phyloP scores from a whole-genome alignment of 139 green algal genomes.

The Tetradesmus lagerheimii region DNA sequence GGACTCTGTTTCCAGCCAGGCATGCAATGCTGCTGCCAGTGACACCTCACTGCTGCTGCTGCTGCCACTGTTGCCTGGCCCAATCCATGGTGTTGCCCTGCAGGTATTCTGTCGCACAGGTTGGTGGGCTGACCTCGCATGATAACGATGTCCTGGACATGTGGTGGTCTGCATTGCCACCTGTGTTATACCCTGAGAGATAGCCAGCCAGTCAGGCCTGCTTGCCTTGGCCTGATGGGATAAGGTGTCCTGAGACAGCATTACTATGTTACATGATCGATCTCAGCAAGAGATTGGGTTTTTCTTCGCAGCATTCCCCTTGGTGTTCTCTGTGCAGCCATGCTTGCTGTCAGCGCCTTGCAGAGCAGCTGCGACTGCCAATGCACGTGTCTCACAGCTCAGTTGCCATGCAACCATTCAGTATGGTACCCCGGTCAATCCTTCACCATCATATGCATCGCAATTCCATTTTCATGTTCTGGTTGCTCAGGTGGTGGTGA shows the following conservation, averaged over 20 bases:
- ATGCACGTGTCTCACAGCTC: too few relatives aligned
- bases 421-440: too few relatives aligned
- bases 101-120: constrained; percentile 2
- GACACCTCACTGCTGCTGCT: background rate
- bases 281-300: too few relatives aligned
- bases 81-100: background rate
- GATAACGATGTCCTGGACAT: background rate
- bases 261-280: background rate
- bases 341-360: too few relatives aligned
- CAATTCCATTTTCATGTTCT: background rate
- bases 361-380: background rate
- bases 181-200: too few relatives aligned
- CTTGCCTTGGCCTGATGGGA: background rate
- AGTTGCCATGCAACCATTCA: too few relatives aligned
- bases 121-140: background rate
- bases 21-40: background rate
- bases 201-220: background rate
- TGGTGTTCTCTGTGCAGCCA: too few relatives aligned
- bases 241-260: background rate
- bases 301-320: too few relatives aligned
- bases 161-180: background rate
- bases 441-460: background rate
- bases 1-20: background rate
- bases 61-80: background rate
- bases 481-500: constrained; percentile 10